Base-by-base conservation (phyloP, 192 early-diverging fungal genomes). In the Rhizophagus sp. region DNA sequence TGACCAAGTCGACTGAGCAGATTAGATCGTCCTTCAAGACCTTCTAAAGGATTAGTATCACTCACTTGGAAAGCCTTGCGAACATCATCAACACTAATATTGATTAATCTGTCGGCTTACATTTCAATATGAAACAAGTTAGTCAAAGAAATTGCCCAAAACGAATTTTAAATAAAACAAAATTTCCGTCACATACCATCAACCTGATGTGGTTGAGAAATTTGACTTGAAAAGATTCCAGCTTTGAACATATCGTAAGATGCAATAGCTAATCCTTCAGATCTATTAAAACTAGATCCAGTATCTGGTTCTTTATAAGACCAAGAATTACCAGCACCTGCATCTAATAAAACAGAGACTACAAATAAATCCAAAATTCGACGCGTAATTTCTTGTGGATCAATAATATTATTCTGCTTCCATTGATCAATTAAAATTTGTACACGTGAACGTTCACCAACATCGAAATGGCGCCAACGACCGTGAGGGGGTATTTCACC, bases 271-370 rank as follows among this genome's bases (percentile, higher is more conserved):
- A 98, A 81, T 0, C 96, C 97, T 80, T 98, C 97, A 0, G 94
- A 94, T 30, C 97, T 86, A 33, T 85, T 82, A 76, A 91, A 88
- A 4, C 84, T 82, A 1, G 68, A 34, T 2, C 91, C 85, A 2
- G 88, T 68, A 19, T 82, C 81, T 8, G 65, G 52, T 61, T 93
- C 90, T n/a, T 83, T 81, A 83, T 92, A 98, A 41, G 81, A 87
- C 96, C 96, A 98, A 15, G 82, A 52, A 78, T 88, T 89, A 4
- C 97, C 97, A 0, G 97, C 97, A 0, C 97, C 97, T 4, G 97
- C 97, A 80, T 98, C 97, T 3, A 98, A 85, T 11, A 98, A 88
- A 6, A 98, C 97, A 2, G 94, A 95, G 0, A 96, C 94, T 25
- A 97, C 90, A 74, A 95, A 92, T 70, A 98, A 83, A 83, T 98